Base-by-base conservation (phyloP, 768 basidiomycete genomes). In the Pholiota conissans region DNA sequence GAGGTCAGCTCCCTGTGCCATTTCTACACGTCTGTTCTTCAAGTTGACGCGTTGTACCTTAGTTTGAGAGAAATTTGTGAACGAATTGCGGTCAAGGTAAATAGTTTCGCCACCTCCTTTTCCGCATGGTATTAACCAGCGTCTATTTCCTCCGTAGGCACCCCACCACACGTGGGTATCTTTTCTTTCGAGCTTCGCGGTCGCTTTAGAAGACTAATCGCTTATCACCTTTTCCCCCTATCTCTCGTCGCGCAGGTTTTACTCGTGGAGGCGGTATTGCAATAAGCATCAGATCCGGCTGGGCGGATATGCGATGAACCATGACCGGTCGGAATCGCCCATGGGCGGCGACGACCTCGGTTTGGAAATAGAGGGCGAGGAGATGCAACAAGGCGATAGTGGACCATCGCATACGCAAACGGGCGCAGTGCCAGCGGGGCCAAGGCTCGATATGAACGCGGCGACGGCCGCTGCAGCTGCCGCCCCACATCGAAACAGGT, bases 221-320 rank as follows among this genome's bases (percentile, higher is more conserved):
- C 24, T 55, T 20, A 18, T 6, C 22, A n/a, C 35, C 20, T 55
- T 20, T 55, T 40, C 49, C 16, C 29, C 28, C 29, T 52, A 51
- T 61, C 30, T n/a, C n/a, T n/a, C 14, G 40, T 37, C 28, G 35
- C 30, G 24, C 52, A 93, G 91, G 10, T 93, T 93, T 69, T 93
- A 92, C 68, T 93, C 91, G 1, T 94, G 92, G 92, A 83, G 92
- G 37, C 84, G 92, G 42, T 94, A 93, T 66, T 94, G 92, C 75
- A 94, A 94, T 69, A 94, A 93, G 67, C 91, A 94, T 69, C 90
- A 93, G 70, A 94, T 94, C 49, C 85, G 90, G n/a, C 78, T 94
- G 0, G 90, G 90, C 24, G 90, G 91, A 2, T 94, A 93, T 63
- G 76, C 83, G 8, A 93, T 93, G 91, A 86, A 83, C 52, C 69